Evolutionary conservation across 2,329 filamentous ascomycete species (phyloP), one percentile per base, ranked within the genome.

Genomic region (Fusarium algeriense): DNA sequence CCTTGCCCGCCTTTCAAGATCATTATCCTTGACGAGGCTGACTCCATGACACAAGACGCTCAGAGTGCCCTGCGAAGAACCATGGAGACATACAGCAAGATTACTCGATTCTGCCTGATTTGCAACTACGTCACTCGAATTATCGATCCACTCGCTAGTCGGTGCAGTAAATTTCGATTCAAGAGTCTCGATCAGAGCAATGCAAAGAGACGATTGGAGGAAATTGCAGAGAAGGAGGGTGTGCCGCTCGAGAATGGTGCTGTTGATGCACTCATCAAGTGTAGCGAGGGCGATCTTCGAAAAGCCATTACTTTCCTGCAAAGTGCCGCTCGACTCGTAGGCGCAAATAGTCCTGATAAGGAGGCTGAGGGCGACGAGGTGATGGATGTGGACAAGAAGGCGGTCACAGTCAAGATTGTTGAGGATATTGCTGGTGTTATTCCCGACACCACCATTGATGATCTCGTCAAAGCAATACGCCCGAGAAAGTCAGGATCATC

Each of bases 111-210:
- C 82, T 98, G 96, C 79, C 86, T 99, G 44, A 95, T 98, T 64
- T 99, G 97, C 84, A 99, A 99, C 83, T 99, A 99, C 77, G 96
- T 99, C 48, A 98, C 96, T 6, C 88, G 96, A 64, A 99, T 99
- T 79, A 99, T 99, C 77, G 96, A 99, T 79, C 97, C 96, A 10
- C 84, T 99, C 26, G 96, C 96, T 3, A 94, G 91, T 80, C 89
- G 96, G 75, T 99, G 96, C 84, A 94, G 91, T 82, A 99, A 99
- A 83, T 99, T 99, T 80, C 88, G 96, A 35, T 99, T 99, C 88
- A 99, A 99, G 89, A 93, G 93, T 71, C 84, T 99, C 70, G 95
- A 98, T 80, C 92, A 95, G 76, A 89, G 89, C 11, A 97, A 97
- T 78, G 94, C 96, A 11, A 91, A 90, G 75, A 89, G 87, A 77